phyloP scores from a whole-genome alignment of 176 grass and related monocot species.

The Rhipidocladum racemiflorum region DNA sequence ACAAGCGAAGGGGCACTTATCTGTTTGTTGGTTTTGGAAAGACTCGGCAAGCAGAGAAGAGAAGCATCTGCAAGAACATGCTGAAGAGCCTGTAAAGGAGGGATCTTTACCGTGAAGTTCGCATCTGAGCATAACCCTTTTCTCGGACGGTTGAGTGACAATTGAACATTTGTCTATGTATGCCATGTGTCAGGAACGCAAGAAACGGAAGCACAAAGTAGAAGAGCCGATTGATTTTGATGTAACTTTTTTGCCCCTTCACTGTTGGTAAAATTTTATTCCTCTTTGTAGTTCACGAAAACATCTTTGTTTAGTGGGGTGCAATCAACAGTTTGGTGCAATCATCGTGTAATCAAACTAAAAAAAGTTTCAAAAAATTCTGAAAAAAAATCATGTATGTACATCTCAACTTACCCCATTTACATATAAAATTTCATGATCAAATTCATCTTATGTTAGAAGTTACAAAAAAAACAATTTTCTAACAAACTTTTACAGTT shows the following conservation, averaged over 20 bases:
- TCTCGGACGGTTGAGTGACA: not conserved
- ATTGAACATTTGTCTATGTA: not conserved
- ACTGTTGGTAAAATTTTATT: not conserved
- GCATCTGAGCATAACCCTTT: constrained; percentile 5
- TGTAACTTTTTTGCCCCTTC: not conserved
- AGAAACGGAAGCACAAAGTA: not conserved
- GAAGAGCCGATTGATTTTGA: not conserved
- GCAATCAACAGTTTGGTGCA: too few relatives aligned
- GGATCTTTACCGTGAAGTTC: constrained; percentile 4
- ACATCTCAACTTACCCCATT: too few relatives aligned
- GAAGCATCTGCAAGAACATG: not conserved
- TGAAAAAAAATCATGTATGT: too few relatives aligned
- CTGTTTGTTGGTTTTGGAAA: not conserved
- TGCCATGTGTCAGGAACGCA: not conserved
- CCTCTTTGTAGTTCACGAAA: not conserved
- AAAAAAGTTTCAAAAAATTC: too few relatives aligned
- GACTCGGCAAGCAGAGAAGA: not conserved
- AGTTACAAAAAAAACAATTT: too few relatives aligned
- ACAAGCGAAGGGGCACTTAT: not conserved
- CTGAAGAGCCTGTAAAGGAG: not conserved
- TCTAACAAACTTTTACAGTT: too few relatives aligned
- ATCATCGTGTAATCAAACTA: too few relatives aligned
- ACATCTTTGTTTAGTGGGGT: too few relatives aligned
- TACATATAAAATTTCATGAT: too few relatives aligned
- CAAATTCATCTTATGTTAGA: too few relatives aligned